A percentile compares a stretch with the other conserved stretches of the same genome.
Conservation (phyloP, 2,329 filamentous ascomycete genomes). For the Fusarium sp. region DNA sequence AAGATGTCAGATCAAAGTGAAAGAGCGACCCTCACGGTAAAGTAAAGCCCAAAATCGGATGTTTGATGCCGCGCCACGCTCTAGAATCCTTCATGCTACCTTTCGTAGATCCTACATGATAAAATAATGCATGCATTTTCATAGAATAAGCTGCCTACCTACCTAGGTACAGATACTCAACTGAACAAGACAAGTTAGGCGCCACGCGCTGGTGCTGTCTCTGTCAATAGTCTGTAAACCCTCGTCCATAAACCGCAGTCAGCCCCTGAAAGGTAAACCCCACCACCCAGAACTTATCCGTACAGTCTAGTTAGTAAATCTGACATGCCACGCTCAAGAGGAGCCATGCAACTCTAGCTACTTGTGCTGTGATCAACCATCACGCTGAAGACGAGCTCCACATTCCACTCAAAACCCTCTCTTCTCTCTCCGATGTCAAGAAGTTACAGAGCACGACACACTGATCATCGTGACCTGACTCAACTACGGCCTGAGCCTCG, state of each 20-base stretch:
- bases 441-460: no score
- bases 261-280: slow-evolving; percentile 17
- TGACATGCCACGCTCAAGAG: slow-evolving; percentile 21
- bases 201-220: background rate
- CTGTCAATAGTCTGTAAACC: background rate
- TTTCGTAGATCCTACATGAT: slow-evolving; percentile 1
- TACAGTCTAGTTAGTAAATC: background rate
- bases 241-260: slow-evolving; percentile 14
- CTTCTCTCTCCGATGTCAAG: no score
- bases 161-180: no score
- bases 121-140: slow-evolving; percentile 19
- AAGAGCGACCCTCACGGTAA: background rate
- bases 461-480: slow-evolving; percentile 19
- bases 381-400: background rate
- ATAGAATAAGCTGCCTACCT: background rate
- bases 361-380: background rate
- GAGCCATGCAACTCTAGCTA: slow-evolving; percentile 18
- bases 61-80: slow-evolving; percentile 9
- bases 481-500: slow-evolving; percentile 10
- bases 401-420: background rate
- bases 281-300: slow-evolving; percentile 3
- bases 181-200: no score
- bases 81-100: slow-evolving; percentile 5
- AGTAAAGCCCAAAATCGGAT: slow-evolving; percentile 10
- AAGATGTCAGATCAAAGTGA: slow-evolving; percentile 9